Evolutionary conservation across 768 basidiomycete genomes (phyloP), one percentile per base, ranked within the genome.

Genomic region (Agrocybe praecox): DNA sequence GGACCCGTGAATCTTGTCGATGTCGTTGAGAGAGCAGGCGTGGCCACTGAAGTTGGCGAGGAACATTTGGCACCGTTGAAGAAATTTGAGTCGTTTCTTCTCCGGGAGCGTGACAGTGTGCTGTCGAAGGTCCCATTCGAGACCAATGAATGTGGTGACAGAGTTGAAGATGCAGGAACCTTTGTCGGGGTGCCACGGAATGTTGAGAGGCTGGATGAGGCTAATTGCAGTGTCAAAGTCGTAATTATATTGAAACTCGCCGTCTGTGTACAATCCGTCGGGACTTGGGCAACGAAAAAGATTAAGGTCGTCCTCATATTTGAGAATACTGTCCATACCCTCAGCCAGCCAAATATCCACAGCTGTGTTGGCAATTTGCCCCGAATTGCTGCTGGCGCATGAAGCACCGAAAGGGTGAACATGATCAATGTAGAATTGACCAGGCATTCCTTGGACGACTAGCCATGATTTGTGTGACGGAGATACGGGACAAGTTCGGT

Each of bases 381-480:
- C 69, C 0, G 73, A 61, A 32, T 70, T 72, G 23, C 72, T 68
- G 55, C 72, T 72, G 0, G 71, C 66, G 0, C 65, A 67, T 0
- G 67, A 19, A 9, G 64, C 60, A 1, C 74, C 65, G 46, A 74
- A 75, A 2, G 72, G 72, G 36, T 62, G 49, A 34, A 50, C 48
- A 53, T 74, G 73, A 10, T 75, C 67, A 1, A 74, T 65, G 50
- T 55, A 74, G 51, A 72, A 71, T 12, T 55, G 7, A 1, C 64
- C 65, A 0, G 51, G 18, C 0, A 10, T 50, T 2, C 64, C 69
- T 48, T 67, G 61, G 12, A 72, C 36, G 0, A 74, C 72, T 6
- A 76, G 61, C 67, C 69, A 75, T 0, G 51, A 51, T 45, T 76
- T 77, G 55, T 76, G 71, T 0, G 58, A 53, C 0, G 73, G 72